phyloP scores from a whole-genome alignment of 129 eudicot species.

The Dittrichia graveolens region DNA sequence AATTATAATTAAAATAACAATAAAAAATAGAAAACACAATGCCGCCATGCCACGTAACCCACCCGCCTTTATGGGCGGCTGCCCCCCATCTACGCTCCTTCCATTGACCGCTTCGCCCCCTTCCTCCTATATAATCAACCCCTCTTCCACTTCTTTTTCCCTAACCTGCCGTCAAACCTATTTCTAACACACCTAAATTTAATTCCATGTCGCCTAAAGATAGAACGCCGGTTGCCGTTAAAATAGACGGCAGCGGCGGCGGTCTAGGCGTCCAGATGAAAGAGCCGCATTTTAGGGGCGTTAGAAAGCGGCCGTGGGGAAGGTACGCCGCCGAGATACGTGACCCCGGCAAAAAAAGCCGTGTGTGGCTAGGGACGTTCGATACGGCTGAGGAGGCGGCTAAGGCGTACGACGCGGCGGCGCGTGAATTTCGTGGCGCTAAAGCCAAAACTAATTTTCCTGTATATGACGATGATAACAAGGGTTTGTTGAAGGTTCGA shows the following conservation, averaged over 20 bases:
- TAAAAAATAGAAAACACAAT: slow-evolving; percentile 6
- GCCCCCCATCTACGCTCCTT: slow-evolving; percentile 43
- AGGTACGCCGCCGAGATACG: slow-evolving; percentile 51
- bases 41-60: slow-evolving; percentile 54
- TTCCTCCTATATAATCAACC: slow-evolving; percentile 26
- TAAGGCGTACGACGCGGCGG: slow-evolving; percentile 42
- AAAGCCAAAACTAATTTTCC: slow-evolving; percentile 42
- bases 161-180: slow-evolving; percentile 28
- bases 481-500: slow-evolving; percentile 15
- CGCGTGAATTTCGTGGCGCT: slow-evolving; percentile 48
- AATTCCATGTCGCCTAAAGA: slow-evolving; percentile 33
- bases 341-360: slow-evolving; percentile 43
- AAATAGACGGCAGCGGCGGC: slow-evolving; percentile 15
- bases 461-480: neutral
- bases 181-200: neutral
- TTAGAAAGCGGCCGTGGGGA: slow-evolving; percentile 46
- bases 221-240: slow-evolving; percentile 8
- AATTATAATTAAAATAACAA: neutral
- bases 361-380: slow-evolving; percentile 46
- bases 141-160: slow-evolving; percentile 17
- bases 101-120: slow-evolving; percentile 34
- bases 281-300: slow-evolving; percentile 44
- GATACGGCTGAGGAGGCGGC: slow-evolving; percentile 50
- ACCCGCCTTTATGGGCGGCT: slow-evolving; percentile 48
- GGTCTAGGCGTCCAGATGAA: slow-evolving; percentile 7